Conservation (phyloP, 2,329 filamentous ascomycete genomes). For the Colletotrichum sp. region DNA sequence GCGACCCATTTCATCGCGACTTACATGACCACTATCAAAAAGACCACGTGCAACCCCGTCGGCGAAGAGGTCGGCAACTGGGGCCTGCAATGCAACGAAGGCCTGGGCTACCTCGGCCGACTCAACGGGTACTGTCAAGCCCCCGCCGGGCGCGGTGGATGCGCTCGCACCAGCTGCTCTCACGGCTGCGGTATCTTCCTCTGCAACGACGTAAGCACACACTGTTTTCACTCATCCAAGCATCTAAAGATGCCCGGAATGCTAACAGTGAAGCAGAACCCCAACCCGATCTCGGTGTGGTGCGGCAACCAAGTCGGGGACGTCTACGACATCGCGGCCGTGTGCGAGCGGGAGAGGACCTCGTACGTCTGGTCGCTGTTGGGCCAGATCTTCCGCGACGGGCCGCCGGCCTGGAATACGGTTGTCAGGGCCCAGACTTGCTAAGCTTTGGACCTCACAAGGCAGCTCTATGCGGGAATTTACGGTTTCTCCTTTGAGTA, state of each 20-base stretch:
- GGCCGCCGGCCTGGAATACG: background rate
- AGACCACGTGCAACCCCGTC: background rate
- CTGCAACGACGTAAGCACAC: background rate
- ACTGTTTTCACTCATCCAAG: background rate
- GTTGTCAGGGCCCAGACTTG: background rate
- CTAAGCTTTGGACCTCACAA: background rate
- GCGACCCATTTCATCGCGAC: background rate
- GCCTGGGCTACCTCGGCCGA: background rate
- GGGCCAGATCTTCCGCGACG: background rate
- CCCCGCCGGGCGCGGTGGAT: background rate
- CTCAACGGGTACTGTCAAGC: background rate
- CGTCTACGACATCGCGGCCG: background rate
- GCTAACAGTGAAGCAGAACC: background rate
- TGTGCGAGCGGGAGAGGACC: background rate
- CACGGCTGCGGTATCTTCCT: background rate
- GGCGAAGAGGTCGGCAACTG: background rate
- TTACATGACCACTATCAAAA: background rate
- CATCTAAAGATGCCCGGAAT: no score
- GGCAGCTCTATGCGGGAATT: background rate
- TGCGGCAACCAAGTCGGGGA: background rate
- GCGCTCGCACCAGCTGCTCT: background rate
- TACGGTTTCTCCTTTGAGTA: no score
- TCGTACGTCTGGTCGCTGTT: background rate
- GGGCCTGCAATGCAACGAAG: background rate
- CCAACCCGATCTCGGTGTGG: background rate